Percentiles rank a stretch among this genome's conserved stretches.
These are phyloP conservation scores for Paragyromitra xinjiangensis DNA, from an alignment of 495 filamentous ascomycete species.

Conservation along the genomic window DNA sequence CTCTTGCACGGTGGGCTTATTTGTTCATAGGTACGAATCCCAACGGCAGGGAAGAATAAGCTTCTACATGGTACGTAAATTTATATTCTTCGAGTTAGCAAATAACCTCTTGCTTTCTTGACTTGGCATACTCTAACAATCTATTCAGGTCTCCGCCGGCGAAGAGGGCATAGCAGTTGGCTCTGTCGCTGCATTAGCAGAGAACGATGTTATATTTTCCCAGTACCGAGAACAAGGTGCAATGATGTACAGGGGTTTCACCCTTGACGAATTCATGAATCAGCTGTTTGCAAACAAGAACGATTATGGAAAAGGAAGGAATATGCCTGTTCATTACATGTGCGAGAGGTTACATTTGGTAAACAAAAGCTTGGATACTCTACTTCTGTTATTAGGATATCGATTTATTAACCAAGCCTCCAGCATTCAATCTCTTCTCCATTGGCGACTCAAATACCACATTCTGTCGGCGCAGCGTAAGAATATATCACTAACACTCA, in stretches of 20 bases:
- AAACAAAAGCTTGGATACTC: background rate
- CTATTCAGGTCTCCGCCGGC: slow-evolving; percentile 70
- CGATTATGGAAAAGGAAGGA: slow-evolving; percentile 83
- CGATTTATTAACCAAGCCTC: slow-evolving; percentile 25
- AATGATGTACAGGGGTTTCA: slow-evolving; percentile 89
- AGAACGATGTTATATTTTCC: slow-evolving; percentile 89
- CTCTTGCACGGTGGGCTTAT: background rate
- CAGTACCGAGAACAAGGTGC: slow-evolving; percentile 96
- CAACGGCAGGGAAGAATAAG: slow-evolving; percentile 81
- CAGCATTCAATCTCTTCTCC: slow-evolving; percentile 94
- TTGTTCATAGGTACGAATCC: slow-evolving; percentile 54
- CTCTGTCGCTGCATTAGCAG: slow-evolving; percentile 79
- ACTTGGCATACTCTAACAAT: background rate
- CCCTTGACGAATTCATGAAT: slow-evolving; percentile 80
- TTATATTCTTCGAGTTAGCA: background rate
- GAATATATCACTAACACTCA: background rate
- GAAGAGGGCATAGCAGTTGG: slow-evolving; percentile 95
- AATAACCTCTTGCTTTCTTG: background rate
- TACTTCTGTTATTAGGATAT: background rate
- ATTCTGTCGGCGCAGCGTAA: slow-evolving; percentile 84
- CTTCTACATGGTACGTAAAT: slow-evolving; percentile 86
- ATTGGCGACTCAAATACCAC: slow-evolving; percentile 93
- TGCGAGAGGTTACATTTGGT: slow-evolving; percentile 83
- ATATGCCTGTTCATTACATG: slow-evolving; percentile 97
- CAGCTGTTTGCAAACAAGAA: slow-evolving; percentile 91